phyloP scores from a whole-genome alignment of 108 stramenopile genomes.

The Chaetoceros muelleri region DNA sequence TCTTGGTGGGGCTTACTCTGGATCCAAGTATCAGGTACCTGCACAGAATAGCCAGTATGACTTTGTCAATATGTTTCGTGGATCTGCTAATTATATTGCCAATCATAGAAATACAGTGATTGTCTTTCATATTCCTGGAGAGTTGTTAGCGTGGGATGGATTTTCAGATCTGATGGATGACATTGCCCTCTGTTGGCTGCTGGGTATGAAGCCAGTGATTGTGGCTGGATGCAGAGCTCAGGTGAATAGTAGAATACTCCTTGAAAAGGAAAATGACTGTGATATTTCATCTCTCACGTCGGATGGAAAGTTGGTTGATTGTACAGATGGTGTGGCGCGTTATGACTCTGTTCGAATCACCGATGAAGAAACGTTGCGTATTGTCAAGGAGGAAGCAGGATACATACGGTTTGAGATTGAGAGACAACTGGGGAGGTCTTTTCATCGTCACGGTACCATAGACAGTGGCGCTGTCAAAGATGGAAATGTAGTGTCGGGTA shows the following conservation, averaged over 20 bases:
- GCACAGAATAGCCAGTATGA: background rate
- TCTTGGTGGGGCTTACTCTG: background rate
- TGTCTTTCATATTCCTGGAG: conserved; percentile 90
- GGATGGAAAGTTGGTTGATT: conserved; percentile 13
- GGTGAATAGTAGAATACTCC: conserved; percentile 54
- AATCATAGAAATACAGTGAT: conserved; percentile 81
- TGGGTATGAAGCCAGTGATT: conserved; percentile 80
- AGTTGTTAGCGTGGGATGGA: conserved; percentile 38
- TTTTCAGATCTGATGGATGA: conserved; percentile 87
- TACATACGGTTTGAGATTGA: conserved; percentile 94
- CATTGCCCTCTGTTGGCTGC: conserved; percentile 79
- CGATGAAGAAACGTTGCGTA: conserved; percentile 61
- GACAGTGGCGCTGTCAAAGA: conserved; percentile 16
- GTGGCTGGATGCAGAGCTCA: conserved; percentile 66
- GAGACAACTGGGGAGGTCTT: conserved; percentile 67
- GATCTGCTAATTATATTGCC: conserved; percentile 90
- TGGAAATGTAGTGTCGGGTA: conserved; percentile 79
- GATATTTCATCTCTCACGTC: conserved; percentile 3
- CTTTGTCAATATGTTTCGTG: conserved; percentile 91
- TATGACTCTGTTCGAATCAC: conserved; percentile 72
- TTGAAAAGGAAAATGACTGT: conserved; percentile 13
- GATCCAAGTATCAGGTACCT: background rate
- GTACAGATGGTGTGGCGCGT: conserved; percentile 20
- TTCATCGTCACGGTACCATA: conserved; percentile 47
- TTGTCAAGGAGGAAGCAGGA: conserved; percentile 92